Base-by-base conservation (phyloP, 2,329 filamentous ascomycete genomes). In the Aspergillus sojae region DNA sequence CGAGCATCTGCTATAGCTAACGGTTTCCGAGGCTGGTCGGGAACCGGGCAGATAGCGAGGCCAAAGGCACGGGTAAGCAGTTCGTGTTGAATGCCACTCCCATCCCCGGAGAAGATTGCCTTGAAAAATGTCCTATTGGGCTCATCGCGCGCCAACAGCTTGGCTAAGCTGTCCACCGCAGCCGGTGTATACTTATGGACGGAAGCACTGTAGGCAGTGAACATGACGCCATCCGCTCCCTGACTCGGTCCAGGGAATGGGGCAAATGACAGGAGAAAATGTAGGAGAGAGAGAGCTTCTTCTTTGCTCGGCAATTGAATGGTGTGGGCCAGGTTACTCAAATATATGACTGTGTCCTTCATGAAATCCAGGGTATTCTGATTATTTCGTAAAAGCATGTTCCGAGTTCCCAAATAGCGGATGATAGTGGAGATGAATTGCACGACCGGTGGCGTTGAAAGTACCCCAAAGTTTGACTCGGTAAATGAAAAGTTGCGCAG, bases 351-450 rank as follows among this genome's bases (percentile, higher is more conserved):
- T 34, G 93, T 83, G 76, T 99, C 95, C 79, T 99, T 99, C 92
- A 97, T 96, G 72, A 98, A 94, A 77, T 99, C 95, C 68, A 97
- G 82, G 0, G 91, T 95, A 78, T 97, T 97, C 72, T 86, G 84
- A 68, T 95, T 86, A 4, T 89, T 92, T 45, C 93, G 88, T 48
- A 98, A 81, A 34, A 98, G 85, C 85, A 94, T 92, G 70, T 93
- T 93, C 16, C 93, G 90, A 4, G 94, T 97, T 34, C 94, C 95
- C 16, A 98, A 84, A 68, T 95, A 92, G 64, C 93, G 86, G 66
- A 98, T 93, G 4, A 94, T 87, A 53, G 89, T 89, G 62, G 92
- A 93, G 10, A 97, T 81, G 72, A 97, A 93, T 70, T 91, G 93
- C 72, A 97, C 85, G 21, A 97, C 89, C 6, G 86, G 80, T 58